Percentiles rank a stretch among this genome's conserved stretches.
phyloP scores from a whole-genome alignment of 805 yeast species.

The Zygotorulaspora chibaensis region DNA sequence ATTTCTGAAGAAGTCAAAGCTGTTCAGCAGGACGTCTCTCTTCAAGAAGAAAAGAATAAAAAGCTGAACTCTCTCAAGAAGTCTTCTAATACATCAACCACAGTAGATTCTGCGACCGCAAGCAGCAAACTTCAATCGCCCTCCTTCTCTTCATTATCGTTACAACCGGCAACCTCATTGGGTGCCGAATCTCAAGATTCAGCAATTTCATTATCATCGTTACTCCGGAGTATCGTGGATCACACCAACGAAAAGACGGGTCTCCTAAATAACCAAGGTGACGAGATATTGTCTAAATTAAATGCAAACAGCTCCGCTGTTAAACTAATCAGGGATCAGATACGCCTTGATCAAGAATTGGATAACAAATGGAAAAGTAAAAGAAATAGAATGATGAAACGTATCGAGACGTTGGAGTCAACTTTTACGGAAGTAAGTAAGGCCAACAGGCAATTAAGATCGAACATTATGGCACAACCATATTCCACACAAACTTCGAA shows the following conservation, averaged over 20 bases:
- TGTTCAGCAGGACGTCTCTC: constrained; percentile 21
- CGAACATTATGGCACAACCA: constrained; percentile 21
- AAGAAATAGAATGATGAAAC: constrained; percentile 20
- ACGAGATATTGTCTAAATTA: constrained; percentile 22
- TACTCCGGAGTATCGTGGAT: constrained; percentile 24
- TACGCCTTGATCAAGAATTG: constrained; percentile 23
- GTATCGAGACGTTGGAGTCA: constrained; percentile 22
- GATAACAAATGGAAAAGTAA: constrained; percentile 26
- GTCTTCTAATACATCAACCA: constrained; percentile 9
- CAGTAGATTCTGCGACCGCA: neutral
- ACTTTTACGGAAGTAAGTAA: constrained; percentile 23
- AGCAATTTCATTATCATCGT: constrained; percentile 4
- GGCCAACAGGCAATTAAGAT: constrained; percentile 24
- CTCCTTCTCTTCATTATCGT: neutral
- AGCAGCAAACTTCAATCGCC: neutral
- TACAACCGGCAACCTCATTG: constrained; percentile 3
- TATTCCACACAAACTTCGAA: constrained; percentile 12
- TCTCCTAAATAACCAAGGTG: constrained; percentile 24
- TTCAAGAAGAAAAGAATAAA: constrained; percentile 23
- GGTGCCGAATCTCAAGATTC: constrained; percentile 5
- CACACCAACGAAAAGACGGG: constrained; percentile 28
- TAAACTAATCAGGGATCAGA: constrained; percentile 26
- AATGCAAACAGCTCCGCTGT: constrained; percentile 22
- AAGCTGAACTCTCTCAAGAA: constrained; percentile 23
- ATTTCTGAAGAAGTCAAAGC: constrained; percentile 10